Conservation (phyloP, 2,329 filamentous ascomycete genomes). For the Penicillium sumatraense region DNA sequence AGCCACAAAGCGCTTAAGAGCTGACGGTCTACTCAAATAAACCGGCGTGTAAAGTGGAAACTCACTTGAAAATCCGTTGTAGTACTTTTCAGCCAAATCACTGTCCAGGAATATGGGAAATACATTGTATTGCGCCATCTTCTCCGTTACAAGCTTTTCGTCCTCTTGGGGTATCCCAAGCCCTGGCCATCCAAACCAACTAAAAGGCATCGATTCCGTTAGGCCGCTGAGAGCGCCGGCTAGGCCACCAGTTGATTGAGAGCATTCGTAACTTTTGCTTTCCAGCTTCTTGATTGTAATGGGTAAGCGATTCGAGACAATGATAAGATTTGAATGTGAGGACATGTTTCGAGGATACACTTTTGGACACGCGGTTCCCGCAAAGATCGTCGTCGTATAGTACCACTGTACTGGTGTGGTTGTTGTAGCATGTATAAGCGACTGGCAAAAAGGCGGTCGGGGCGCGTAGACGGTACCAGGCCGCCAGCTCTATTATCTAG, state of each 20-base stretch:
- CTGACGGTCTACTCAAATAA: background rate
- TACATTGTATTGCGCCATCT: background rate
- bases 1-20: background rate
- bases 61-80: slow-evolving; percentile 8
- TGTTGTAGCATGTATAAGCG: no score
- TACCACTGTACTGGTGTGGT: no score
- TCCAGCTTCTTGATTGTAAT: background rate
- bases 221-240: slow-evolving; percentile 1
- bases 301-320: background rate
- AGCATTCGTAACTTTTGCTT: background rate
- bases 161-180: background rate
- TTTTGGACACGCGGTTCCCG: no score
- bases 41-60: background rate
- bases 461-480: no score
- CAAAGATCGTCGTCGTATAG: no score
- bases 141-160: background rate
- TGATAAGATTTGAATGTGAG: no score
- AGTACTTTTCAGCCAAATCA: slow-evolving; percentile 8
- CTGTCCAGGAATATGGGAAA: background rate
- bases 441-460: no score
- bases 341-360: no score
- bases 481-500: no score
- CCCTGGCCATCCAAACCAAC: slow-evolving; percentile 8
- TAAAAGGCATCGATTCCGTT: slow-evolving; percentile 4
- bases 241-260: slow-evolving; percentile 2